These are phyloP conservation scores for Cladophialophora bantiana DNA, from an alignment of 2,329 filamentous ascomycete genomes.

Conservation along the genomic window DNA sequence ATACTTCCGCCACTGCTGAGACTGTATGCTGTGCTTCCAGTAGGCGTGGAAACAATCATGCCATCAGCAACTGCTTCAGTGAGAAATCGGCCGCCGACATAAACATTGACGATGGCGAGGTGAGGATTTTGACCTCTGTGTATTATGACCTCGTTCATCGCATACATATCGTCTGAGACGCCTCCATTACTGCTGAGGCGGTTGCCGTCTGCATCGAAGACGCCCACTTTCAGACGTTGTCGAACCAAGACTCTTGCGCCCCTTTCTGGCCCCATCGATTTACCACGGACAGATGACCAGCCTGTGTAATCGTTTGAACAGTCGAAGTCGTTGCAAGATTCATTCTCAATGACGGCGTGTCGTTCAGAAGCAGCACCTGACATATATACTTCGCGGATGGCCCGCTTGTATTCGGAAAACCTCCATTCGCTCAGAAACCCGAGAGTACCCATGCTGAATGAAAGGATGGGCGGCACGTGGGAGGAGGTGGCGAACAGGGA, in stretches of 20 bases:
- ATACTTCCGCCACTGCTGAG: slow-evolving; percentile 92
- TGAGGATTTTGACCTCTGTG: slow-evolving; percentile 91
- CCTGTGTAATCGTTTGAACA: slow-evolving; percentile 49
- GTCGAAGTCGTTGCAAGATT: slow-evolving; percentile 45
- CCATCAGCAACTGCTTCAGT: slow-evolving; percentile 96
- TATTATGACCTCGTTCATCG: slow-evolving; percentile 94
- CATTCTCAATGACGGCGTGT: slow-evolving; percentile 51
- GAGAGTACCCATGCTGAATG: slow-evolving; percentile 95
- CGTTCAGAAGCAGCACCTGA: slow-evolving; percentile 65
- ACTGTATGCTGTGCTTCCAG: slow-evolving; percentile 93
- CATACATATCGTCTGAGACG: slow-evolving; percentile 62
- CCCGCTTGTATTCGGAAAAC: slow-evolving; percentile 88
- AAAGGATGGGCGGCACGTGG: slow-evolving; percentile 86
- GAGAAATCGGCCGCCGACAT: slow-evolving; percentile 84
- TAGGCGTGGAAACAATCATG: slow-evolving; percentile 92
- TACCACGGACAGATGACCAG: slow-evolving; percentile 79
- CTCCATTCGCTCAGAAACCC: slow-evolving; percentile 98
- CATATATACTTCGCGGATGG: slow-evolving; percentile 93
- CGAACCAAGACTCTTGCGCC: slow-evolving; percentile 83
- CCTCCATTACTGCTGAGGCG: slow-evolving; percentile 46
- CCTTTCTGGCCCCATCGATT: slow-evolving; percentile 77
- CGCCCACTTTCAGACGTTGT: slow-evolving; percentile 83
- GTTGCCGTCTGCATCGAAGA: slow-evolving; percentile 73
- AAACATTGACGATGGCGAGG: slow-evolving; percentile 89
- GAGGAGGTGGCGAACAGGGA: slow-evolving; percentile 83